Base-by-base conservation (phyloP, 2,329 filamentous ascomycete species). In the Penicillium sp. region DNA sequence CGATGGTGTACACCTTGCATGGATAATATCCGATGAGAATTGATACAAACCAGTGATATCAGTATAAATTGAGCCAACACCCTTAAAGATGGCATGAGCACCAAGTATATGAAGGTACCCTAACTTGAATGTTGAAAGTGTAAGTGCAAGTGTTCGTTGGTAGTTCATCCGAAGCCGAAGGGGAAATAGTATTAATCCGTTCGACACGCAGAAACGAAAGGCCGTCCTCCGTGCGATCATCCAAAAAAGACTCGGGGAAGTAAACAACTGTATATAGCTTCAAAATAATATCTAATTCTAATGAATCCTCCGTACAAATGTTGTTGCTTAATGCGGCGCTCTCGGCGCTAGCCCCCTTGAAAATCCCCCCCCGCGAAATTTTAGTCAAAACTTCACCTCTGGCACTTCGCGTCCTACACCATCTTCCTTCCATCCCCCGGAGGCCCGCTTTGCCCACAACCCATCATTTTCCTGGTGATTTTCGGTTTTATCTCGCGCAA, bases 171-270 rank as follows among this genome's bases (percentile, higher is more conserved):
- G 69, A 49, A 25, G 59, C 61, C 62, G 62, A 60, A 54, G 51
- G 64, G 72, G 73, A 73, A 75, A 75, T 74, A 73, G 72, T 74
- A 68, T 74, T 75, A 75, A 75, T 75, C 73, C 73, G 73, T 67
- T 67, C 66, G 65, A 68, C 64, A 71, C 73, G 73, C 73, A 75
- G 73, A 75, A 75, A 75, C 70, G 70, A 75, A 75, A 74, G 66
- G 71, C 72, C 73, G 70, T 69, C 64, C 71, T 72, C 73, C 71
- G 72, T 69, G 62, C 64, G 66, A 73, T 71, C 67, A 72, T 68
- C 68, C 65, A 57, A 59, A 59, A 59, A 52, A 45, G 54, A 56
- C 21, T 37, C 25, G 51, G 50, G 50, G 46, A 63, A 67, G 58
- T 64, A 71, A 67, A 66, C 61, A 69, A 68, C 66, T 61, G 38